Evolutionary conservation across 148 eudicot species (phyloP).

Genomic region (Rhododendron vialii): DNA sequence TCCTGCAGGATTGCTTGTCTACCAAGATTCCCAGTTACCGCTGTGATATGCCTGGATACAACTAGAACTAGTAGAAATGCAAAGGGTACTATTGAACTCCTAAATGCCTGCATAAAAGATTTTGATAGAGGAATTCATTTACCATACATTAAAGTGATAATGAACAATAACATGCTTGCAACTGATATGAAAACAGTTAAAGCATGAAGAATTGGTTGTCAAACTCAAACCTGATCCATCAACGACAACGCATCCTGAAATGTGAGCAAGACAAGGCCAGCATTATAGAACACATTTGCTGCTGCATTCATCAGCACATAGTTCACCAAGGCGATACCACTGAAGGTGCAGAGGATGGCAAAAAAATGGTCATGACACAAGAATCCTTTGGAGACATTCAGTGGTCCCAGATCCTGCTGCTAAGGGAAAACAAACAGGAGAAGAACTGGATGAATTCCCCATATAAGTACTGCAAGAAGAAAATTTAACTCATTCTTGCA

Average conservation of each 20-base stretch:
- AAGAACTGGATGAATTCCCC: background rate
- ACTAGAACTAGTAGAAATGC: slow-evolving; percentile 51
- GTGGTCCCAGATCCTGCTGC: slow-evolving; percentile 52
- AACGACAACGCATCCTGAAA: slow-evolving; percentile 77
- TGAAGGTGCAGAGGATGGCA: slow-evolving; percentile 57
- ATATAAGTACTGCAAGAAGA: background rate
- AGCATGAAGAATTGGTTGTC: background rate
- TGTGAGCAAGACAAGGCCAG: slow-evolving; percentile 71
- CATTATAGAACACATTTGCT: slow-evolving; percentile 63
- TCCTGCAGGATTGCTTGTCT: slow-evolving; percentile 58
- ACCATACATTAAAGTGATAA: slow-evolving; percentile 2
- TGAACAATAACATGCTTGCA: background rate
- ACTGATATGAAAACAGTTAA: background rate
- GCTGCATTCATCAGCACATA: slow-evolving; percentile 70
- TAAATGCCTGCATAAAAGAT: slow-evolving; percentile 51
- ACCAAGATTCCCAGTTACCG: slow-evolving; percentile 69
- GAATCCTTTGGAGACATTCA: slow-evolving; percentile 39
- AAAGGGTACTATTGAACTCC: slow-evolving; percentile 52
- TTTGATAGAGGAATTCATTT: background rate
- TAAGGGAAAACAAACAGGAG: background rate
- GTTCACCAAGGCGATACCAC: slow-evolving; percentile 79
- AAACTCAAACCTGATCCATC: slow-evolving; percentile 66
- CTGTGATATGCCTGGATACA: slow-evolving; percentile 67
- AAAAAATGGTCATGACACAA: slow-evolving; percentile 66
- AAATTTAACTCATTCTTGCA: background rate